phyloP scores from a whole-genome alignment of 2,329 filamentous ascomycete genomes.

The Verticillium nonalfalfae region DNA sequence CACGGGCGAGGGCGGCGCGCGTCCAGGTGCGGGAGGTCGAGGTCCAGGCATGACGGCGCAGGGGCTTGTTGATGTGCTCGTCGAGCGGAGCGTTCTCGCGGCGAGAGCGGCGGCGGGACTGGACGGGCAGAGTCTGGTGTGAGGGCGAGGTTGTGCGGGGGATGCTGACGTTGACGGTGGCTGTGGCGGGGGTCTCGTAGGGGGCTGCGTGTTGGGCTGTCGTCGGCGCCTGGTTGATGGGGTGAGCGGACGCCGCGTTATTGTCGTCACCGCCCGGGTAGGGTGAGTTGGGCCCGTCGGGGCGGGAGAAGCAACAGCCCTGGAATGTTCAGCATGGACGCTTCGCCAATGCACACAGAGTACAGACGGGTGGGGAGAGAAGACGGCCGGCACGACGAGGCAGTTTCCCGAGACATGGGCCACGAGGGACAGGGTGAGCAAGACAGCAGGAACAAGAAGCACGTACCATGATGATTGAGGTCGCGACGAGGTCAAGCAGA shows the following conservation, averaged over 20 bases:
- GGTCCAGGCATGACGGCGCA: slow-evolving; percentile 60
- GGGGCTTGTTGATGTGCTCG: slow-evolving; percentile 64
- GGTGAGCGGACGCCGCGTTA: slow-evolving; percentile 45
- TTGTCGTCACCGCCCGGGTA: slow-evolving; percentile 43
- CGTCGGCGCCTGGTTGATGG: not conserved
- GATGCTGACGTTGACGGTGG: slow-evolving; percentile 12
- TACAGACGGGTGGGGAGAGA: too few species aligned
- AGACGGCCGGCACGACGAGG: not conserved
- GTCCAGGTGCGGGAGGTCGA: slow-evolving; percentile 64
- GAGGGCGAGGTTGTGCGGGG: slow-evolving; percentile 10
- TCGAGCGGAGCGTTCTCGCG: slow-evolving; percentile 38
- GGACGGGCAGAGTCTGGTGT: slow-evolving; percentile 2
- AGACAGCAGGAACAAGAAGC: not conserved
- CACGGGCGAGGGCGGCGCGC: slow-evolving; percentile 56
- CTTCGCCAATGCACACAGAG: too few species aligned
- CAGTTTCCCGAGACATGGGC: not conserved
- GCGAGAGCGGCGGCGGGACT: slow-evolving; percentile 20
- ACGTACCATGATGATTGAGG: not conserved
- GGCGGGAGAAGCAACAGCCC: slow-evolving; percentile 54
- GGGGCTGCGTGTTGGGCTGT: slow-evolving; percentile 15
- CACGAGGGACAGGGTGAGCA: not conserved
- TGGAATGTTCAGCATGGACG: slow-evolving; percentile 15
- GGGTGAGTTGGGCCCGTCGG: slow-evolving; percentile 45
- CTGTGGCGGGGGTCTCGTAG: slow-evolving; percentile 16
- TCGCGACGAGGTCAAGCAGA: not conserved